Conservation (phyloP, 176 grass and related monocot genomes). For the Pontederia paniculata region DNA sequence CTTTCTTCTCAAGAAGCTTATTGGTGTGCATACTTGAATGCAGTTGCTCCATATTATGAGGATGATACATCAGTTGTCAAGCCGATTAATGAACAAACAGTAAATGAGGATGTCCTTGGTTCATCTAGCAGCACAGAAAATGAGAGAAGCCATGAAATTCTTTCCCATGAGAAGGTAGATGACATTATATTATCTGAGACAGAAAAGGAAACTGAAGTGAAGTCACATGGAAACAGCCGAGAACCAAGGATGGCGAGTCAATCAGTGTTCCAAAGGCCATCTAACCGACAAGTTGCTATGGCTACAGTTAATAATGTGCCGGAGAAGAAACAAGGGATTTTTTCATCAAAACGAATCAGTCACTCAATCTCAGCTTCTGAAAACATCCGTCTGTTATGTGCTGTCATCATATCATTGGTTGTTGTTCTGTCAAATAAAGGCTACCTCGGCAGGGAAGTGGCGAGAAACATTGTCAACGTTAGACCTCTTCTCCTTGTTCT, state of each 20-base stretch:
- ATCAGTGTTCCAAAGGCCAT: slow-evolving; percentile 8
- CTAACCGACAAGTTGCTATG: slow-evolving; percentile 14
- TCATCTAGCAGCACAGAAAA: slow-evolving; percentile 1
- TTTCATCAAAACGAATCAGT: slow-evolving; percentile 40
- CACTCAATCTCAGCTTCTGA: slow-evolving; percentile 48
- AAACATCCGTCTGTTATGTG: slow-evolving; percentile 46
- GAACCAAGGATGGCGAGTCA: slow-evolving; percentile 8
- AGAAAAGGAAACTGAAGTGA: neutral
- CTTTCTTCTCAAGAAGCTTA: neutral
- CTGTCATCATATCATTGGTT: slow-evolving; percentile 36
- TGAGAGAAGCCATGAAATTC: slow-evolving; percentile 20
- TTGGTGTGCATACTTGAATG: slow-evolving; percentile 5
- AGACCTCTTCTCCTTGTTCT: slow-evolving; percentile 61
- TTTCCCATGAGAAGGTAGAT: slow-evolving; percentile 1
- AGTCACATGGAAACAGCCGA: neutral
- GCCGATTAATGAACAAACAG: slow-evolving; percentile 8
- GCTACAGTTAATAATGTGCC: neutral
- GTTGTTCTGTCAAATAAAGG: slow-evolving; percentile 47
- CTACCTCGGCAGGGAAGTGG: slow-evolving; percentile 28
- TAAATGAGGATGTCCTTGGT: neutral
- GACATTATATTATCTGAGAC: slow-evolving; percentile 12
- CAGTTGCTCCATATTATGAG: slow-evolving; percentile 24
- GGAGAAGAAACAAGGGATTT: slow-evolving; percentile 24
- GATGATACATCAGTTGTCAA: slow-evolving; percentile 8
- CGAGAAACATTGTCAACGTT: slow-evolving; percentile 31